Evolutionary conservation across 352 stramenopile genomes (phyloP), one percentile per base, ranked within the genome.

Genomic region (Plasmopara muralis): DNA sequence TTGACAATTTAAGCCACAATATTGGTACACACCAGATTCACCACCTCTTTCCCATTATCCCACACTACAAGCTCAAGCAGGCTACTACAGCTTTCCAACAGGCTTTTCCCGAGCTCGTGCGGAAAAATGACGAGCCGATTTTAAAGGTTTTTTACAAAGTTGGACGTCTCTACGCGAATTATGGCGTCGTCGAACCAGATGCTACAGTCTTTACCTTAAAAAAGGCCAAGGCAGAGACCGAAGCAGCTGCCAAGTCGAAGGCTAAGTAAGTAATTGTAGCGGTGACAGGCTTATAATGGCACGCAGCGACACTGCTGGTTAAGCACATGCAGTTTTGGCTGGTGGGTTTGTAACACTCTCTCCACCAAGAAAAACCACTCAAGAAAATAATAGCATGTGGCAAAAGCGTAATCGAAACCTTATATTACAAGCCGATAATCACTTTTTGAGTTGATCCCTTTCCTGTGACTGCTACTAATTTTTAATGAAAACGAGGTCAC

Each of bases 41-140:
- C 66, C 82, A 92, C 72, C 65, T 92, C 30, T 92, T 92, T 69
- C 77, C 82, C 42, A 92, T 89, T 63, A 92, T 92, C 45, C 82
- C 82, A 54, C 79, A 89, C 70, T 92, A 92, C 73, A 89, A 89
- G 52, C 68, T 92, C 47, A 64, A 77, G 12, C 60, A 68, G 29
- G 82, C 82, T 3, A 87, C 78, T 12, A 58, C 47, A 12, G 69
- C 83, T 47, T 89, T 92, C 55, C 65, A 66, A 47, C 45, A 73
- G 48, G 76, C 74, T 29, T 92, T 86, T 62, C 81, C 81, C 25
- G 68, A 89, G 53, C 77, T 92, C 35, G 81, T 85, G 44, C 81
- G 81, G 40, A 63, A 76, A 54, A 89, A 62, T 51, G 60, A 77
- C 62, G 70, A 81, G 60, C 78, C 77, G 5, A 92, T 92, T 53